Evolutionary conservation across 768 basidiomycete species (phyloP), one percentile per base, ranked within the genome.

Genomic region (Glaciozyma martinii): DNA sequence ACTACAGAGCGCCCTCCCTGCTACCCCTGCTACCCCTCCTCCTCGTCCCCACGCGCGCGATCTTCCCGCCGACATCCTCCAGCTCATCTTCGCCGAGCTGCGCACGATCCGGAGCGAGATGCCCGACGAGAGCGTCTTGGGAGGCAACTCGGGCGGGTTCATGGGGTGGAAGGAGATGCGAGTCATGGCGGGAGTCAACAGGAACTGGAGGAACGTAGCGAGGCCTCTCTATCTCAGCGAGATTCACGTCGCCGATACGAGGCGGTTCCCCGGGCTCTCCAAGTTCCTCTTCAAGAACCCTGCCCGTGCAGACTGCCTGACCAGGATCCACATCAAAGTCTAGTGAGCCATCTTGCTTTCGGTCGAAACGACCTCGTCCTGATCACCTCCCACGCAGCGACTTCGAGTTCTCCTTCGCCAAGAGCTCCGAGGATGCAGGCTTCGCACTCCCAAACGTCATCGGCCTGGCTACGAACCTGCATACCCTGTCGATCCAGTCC

Each of bases 401-500:
- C 37, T 40, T 40, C 15, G 37, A 40, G 37, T 40, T 12, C 37
- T 40, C 37, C 15, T 40, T 40, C 53, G 32, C 18, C 23, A 32
- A 47, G 15, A 42, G 54, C 25, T 40, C 27, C 37, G 46, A 47
- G 27, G 64, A 65, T 40, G 53, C 53, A 27, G 64, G 59, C 18
- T 65, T 65, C 42, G 29, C 54, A 10, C 43, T 65, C 37, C 64
- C 64, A 1, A 54, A 60, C 19, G 21, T 65, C 47, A 9, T 60
- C 54, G 12, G 23, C 19, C 19, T 15, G 27, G 27, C 46, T 1
- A 21, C 37, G 3, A 65, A 65, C 25, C 47, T 65, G 23, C 27
- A 8, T 7, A 21, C 12, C 19, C 55, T 65, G 46, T 12, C 21
- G 23, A n/a, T 65, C 47, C 5, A 33, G 1, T 13, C 46, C 8